These are phyloP conservation scores for Fraxinus latifolia DNA, from an alignment of 305 asterid species.

Conservation along the genomic window DNA sequence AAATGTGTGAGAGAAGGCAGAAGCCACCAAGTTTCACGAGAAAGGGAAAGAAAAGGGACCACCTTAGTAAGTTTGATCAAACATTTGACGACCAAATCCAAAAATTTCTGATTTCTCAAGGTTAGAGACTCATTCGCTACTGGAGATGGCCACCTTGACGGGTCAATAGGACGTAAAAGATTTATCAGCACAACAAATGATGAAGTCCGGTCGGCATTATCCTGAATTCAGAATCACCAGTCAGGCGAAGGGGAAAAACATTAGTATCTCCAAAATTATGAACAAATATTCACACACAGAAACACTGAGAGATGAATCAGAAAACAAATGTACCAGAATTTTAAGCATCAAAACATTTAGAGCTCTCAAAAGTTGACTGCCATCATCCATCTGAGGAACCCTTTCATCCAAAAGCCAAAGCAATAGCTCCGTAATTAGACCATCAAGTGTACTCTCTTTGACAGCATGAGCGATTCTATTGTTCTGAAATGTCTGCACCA, in stretches of 20 bases:
- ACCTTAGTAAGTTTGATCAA: slow-evolving; percentile 98
- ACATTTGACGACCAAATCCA: slow-evolving; percentile 96
- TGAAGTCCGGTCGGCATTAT: slow-evolving; percentile 91
- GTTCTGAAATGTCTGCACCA: slow-evolving; percentile 88
- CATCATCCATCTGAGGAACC: slow-evolving; percentile 98
- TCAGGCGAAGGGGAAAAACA: slow-evolving; percentile 22
- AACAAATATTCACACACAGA: not conserved
- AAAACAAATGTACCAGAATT: slow-evolving; percentile 58
- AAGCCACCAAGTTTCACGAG: not conserved
- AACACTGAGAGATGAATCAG: not conserved
- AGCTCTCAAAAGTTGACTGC: slow-evolving; percentile 97
- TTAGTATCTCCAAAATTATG: slow-evolving; percentile 14
- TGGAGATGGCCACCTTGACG: slow-evolving; percentile 98
- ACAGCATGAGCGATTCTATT: slow-evolving; percentile 86
- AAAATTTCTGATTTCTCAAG: slow-evolving; percentile 85
- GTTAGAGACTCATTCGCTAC: slow-evolving; percentile 67
- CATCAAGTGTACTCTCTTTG: slow-evolving; percentile 77
- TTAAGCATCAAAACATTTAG: slow-evolving; percentile 95
- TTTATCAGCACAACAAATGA: slow-evolving; percentile 90
- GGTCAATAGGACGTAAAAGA: slow-evolving; percentile 88
- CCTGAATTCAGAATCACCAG: slow-evolving; percentile 44
- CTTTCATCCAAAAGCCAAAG: slow-evolving; percentile 99
- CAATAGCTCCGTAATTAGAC: slow-evolving; percentile 87
- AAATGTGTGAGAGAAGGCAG: not conserved
- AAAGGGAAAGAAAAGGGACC: not conserved